Evolutionary conservation across 1,139 yeast species (phyloP).

Genomic region (Debaryomyces singareniensis): DNA sequence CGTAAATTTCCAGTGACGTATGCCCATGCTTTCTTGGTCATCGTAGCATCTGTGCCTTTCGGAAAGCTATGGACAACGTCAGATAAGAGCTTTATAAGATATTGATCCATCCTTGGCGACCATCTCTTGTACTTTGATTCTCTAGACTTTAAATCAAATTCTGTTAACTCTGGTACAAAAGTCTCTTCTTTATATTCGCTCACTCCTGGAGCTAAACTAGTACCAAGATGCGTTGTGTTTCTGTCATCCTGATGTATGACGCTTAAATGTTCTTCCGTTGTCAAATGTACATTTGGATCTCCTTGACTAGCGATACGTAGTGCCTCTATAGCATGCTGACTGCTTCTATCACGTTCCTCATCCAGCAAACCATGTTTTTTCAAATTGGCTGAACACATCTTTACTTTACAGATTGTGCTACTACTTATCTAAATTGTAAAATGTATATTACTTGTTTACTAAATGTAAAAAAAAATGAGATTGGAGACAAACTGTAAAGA

Average conservation of each 20-base stretch:
- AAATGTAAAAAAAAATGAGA: conserved; percentile 2
- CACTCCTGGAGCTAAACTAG: conserved; percentile 1
- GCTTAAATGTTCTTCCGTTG: conserved; percentile 6
- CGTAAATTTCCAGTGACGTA: conserved; percentile 33
- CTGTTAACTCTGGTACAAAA: conserved; percentile 13
- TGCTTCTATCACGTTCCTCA: conserved; percentile 3
- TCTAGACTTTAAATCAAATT: conserved; percentile 28
- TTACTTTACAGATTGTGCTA: conserved; percentile 4
- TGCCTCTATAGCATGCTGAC: conserved; percentile 8
- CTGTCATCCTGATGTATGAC: not conserved
- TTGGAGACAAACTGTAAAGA: conserved; percentile 2
- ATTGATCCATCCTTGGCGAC: conserved; percentile 38
- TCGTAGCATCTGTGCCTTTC: conserved; percentile 24
- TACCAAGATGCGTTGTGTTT: not conserved
- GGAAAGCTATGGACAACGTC: conserved; percentile 34
- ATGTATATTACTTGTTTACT: conserved; percentile 2
- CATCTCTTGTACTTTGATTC: conserved; percentile 37
- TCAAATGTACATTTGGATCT: conserved; percentile 9
- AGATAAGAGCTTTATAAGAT: conserved; percentile 24
- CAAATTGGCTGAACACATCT: conserved; percentile 4
- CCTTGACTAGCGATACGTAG: conserved; percentile 8
- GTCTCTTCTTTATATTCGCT: conserved; percentile 1
- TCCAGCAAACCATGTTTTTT: conserved; percentile 4
- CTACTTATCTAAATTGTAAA: conserved; percentile 8
- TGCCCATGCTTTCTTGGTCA: conserved; percentile 35